Percentiles rank a stretch among this genome's conserved stretches.
Evolutionary conservation across 129 eudicot genomes (phyloP).

Genomic region (Solidago caesia): DNA sequence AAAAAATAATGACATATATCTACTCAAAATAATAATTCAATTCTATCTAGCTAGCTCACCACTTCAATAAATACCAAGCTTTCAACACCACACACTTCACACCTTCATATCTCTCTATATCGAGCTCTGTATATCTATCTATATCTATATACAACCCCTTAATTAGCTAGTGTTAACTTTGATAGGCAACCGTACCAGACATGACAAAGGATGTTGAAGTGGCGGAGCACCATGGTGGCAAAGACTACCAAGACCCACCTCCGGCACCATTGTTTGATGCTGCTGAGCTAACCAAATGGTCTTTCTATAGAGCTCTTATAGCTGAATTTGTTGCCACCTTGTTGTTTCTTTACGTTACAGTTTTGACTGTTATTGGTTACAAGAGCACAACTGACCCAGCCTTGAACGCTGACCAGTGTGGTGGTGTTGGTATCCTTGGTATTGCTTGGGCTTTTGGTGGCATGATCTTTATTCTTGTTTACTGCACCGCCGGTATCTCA

Average conservation of each 20-base stretch:
- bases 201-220: constrained; percentile 60
- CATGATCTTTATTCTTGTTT: constrained; percentile 95
- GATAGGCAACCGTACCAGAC: not conserved
- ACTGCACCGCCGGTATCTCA: constrained; percentile 99
- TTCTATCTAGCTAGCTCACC: constrained; percentile 20
- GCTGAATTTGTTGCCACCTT: constrained; percentile 86
- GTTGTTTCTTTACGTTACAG: constrained; percentile 71
- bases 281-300: constrained; percentile 72
- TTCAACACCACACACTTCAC: constrained; percentile 40
- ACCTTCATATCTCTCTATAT: not conserved
- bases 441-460: constrained; percentile 99
- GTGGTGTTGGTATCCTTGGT: constrained; percentile 91
- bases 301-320: constrained; percentile 71
- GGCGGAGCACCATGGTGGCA: constrained; percentile 53
- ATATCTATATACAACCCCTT: no score
- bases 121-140: no score
- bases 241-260: constrained; percentile 96
- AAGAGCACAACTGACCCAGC: constrained; percentile 40
- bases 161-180: no score
- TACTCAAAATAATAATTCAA: constrained; percentile 13
- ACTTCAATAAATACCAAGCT: constrained; percentile 41
- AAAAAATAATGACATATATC: not conserved
- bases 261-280: constrained; percentile 64
- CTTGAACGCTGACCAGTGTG: constrained; percentile 53
- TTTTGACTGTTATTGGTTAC: constrained; percentile 82